Evolutionary conservation across 345 rosid genomes (phyloP), one percentile per base, ranked within the genome.

Genomic region (Bruguiera parviflora): DNA sequence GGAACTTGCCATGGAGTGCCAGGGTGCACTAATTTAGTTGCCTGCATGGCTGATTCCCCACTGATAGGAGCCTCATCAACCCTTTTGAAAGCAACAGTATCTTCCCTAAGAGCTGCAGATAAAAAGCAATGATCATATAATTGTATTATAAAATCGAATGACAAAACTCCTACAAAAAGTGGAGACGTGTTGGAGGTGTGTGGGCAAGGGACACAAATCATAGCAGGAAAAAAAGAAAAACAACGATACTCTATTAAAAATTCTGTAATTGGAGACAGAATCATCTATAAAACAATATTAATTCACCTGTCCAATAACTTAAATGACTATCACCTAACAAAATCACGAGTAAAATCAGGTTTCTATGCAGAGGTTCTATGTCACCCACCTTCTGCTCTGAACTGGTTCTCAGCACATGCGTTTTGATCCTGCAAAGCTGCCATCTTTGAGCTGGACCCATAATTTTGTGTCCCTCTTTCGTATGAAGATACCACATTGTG

Each of bases 91-190:
- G 78, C 77, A 81, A 73, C 73, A 53, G 66, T 69, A 61, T 84
- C 85, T 60, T 87, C 94, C 73, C 79, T 75, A 67, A 64, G 53
- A 70, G 65, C 97, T 90, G 87, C 74, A 85, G 37, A 76, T n/a
- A 75, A 27, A 72, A 72, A 65, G 35, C 47, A 71, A 29, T 39
- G 22, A 53, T 53, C n/a, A n/a, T 58, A 57, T 37, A 69, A 53
- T 28, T 16, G 57, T 55, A 70, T 49, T 69, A 28, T 47, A 28
- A 9, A 22, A 2, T 46, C 53, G 1, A 61, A 43, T 13, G 16
- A 43, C 49, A 3, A 43, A 43, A 43, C 18, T 43, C 18, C 49
- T 43, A 43, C 49, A 43, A 13, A 11, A 15, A 11, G 49, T 43
- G 1, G 49, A 43, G 18, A 43, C 49, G 3, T 43, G 49, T 13